A percentile compares a stretch with the other conserved stretches of the same genome.
Conservation (phyloP, 148 eudicot genomes). For the Amaranthus palmeri region DNA sequence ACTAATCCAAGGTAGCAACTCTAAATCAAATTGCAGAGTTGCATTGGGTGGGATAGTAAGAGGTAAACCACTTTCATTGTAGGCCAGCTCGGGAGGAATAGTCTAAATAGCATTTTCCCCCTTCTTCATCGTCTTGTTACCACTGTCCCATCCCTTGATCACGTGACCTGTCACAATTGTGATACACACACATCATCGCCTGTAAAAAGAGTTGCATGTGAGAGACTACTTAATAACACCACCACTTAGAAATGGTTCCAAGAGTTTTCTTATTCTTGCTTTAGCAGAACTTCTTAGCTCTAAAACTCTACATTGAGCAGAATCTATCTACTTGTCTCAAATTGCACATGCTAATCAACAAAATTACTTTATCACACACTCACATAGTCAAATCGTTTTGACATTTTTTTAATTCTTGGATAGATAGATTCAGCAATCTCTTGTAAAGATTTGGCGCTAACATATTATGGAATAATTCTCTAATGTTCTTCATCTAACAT, state of each 20-base stretch:
- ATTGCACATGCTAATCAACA: background rate
- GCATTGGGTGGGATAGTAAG: slow-evolving; percentile 91
- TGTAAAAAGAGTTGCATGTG: background rate
- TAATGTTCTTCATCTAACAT: too few species aligned
- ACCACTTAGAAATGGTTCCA: background rate
- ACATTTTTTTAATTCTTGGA: too few species aligned
- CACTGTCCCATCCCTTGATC: slow-evolving; percentile 92
- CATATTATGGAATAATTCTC: too few species aligned
- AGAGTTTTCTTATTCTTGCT: background rate
- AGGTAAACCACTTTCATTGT: slow-evolving; percentile 85
- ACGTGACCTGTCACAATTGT: slow-evolving; percentile 65
- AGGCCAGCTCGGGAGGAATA: slow-evolving; percentile 87
- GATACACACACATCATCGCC: background rate
- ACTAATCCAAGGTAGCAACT: slow-evolving; percentile 80
- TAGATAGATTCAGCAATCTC: too few species aligned
- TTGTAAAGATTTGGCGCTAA: too few species aligned
- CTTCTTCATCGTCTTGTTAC: slow-evolving; percentile 95
- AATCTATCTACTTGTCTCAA: background rate
- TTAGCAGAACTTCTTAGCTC: background rate
- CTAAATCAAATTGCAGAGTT: slow-evolving; percentile 88
- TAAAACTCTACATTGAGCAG: background rate
- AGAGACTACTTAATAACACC: background rate
- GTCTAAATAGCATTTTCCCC: slow-evolving; percentile 91
- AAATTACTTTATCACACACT: too few species aligned
- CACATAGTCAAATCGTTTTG: too few species aligned